Evolutionary conservation across 352 stramenopile genomes (phyloP).

Genomic region (Ophiocytium majus): DNA sequence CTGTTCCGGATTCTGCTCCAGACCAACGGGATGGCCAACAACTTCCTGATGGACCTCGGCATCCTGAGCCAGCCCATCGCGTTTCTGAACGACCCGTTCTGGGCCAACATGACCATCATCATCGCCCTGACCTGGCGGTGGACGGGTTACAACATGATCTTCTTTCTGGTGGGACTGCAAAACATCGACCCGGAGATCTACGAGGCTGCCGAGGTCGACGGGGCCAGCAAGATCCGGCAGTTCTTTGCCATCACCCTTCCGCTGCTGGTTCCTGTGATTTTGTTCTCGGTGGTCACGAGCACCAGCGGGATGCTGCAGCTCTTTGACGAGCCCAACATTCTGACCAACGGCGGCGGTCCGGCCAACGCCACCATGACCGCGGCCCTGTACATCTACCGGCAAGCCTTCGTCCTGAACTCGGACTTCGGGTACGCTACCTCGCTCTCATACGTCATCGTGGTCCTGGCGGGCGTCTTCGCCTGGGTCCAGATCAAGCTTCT

Average conservation of each 20-base stretch:
- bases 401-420: background rate
- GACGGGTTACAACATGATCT: background rate
- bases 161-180: background rate
- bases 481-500: no score
- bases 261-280: background rate
- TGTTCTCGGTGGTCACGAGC: background rate
- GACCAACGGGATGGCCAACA: no score
- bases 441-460: background rate
- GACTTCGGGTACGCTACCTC: background rate
- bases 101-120: no score
- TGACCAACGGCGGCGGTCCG: background rate
- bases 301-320: background rate
- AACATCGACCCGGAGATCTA: background rate
- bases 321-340: background rate
- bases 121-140: background rate
- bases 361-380: no score
- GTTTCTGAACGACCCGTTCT: no score
- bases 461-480: no score
- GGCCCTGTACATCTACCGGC: no score
- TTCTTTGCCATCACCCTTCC: background rate
- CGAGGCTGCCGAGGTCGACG: background rate
- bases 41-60: no score
- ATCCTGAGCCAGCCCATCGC: background rate
- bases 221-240: background rate
- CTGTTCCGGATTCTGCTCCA: background rate